Base-by-base conservation (phyloP, 1,284 basidiomycete species). In the Ganoderma meredithae region DNA sequence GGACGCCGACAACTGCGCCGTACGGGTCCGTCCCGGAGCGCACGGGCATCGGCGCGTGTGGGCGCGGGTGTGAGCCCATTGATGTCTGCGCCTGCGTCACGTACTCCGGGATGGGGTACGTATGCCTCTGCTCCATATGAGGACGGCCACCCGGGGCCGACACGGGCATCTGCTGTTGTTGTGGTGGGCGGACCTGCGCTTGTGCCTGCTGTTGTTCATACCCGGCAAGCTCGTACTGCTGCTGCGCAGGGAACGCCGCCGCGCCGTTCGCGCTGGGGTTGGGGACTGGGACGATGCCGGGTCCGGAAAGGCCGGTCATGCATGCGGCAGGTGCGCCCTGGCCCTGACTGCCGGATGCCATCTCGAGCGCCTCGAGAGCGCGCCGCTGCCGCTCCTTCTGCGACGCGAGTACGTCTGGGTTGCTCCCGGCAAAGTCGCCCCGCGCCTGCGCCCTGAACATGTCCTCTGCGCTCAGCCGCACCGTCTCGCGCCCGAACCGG, bases 371-470 rank as follows among this genome's bases (percentile, higher is more conserved):
- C 61, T 74, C 73, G 68, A 79, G 66, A 62, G 77, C 77, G 55
- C 75, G 74, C 39, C 77, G 71, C 72, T 79, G 77, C 25, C 77
- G 69, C 75, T 78, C 76, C 75, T 76, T 77, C 74, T 77, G 77
- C 3, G 69, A 60, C 22, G 74, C 76, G 60, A 76, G 64, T 61
- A 78, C 64, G 66, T 79, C 77, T 53, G 78, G 77, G 74, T 77
- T 78, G 67, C 62, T 68, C 72, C 73, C 73, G 64, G 72, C 80
- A 33, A 85, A 81, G 73, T 90, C 86, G 10, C 87, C 87, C 63
- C 85, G 78, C 60, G 88, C 88, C 77, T 90, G 89, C 68, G 84
- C 83, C 31, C 82, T 72, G 76, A 91, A 92, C 85, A 91, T 86
- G 59, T 91, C 89, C 49, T 87, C 86, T 10, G 90, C 88, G 62